Base-by-base conservation (phyloP, 352 stramenopile species). In the Phytophthora fragariae region DNA sequence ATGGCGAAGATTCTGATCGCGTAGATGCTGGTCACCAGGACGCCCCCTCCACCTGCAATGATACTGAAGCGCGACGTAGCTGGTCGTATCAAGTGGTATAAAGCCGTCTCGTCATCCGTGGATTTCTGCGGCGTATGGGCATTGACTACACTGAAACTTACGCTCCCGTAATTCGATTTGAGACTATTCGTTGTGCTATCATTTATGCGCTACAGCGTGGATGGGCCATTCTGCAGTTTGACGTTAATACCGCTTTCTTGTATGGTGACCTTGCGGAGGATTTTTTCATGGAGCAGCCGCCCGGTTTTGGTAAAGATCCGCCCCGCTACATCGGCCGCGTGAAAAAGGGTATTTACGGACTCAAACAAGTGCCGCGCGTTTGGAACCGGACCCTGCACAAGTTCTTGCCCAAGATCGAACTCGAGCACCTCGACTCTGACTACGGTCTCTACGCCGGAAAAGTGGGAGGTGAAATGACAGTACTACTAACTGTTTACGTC, bases 191-290 rank as follows among this genome's bases (percentile, higher is more conserved):
- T 3, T 29, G 24, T 29, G 24, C 24, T 29, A 61, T 68, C 9
- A 35, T 62, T 31, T 72, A 53, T 15, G 49, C 69, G 4, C 9
- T 66, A n/a, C 57, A 68, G 14, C 50, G 57, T 0, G 50, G 57
- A n/a, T 74, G 62, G 57, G 49, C 5, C 4, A 66, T 71, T 24
- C 46, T 70, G 11, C 62, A 75, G 33, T 75, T 59, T 14, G 67
- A 74, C 17, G 54, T 69, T 1, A 74, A 74, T 15, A 74, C 53
- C 6, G 67, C 53, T 2, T 69, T 68, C 35, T 33, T 72, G 11
- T 57, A 67, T 19, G 65, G 37, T 1, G 27, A 67, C 8, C 57
- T 67, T 10, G 57, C 41, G 12, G 65, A 57, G 21, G 39, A 53
- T 7, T 39, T 63, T 1, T 63, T 27, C 39, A 55, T 63, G 39